Conservation (phyloP, 108 stramenopile species). For the Stephanodiscus triporus region DNA sequence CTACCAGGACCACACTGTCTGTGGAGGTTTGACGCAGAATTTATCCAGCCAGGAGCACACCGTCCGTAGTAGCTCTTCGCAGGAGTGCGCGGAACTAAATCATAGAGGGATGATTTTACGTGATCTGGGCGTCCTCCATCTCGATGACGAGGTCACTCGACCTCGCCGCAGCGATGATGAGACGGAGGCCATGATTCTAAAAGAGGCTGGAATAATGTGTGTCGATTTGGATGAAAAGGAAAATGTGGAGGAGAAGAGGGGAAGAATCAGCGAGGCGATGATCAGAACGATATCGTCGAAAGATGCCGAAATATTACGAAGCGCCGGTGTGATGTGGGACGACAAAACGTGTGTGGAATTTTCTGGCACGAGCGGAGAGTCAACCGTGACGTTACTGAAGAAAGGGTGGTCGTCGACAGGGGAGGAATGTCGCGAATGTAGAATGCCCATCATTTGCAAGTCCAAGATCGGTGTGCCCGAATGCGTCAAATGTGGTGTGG, state of each 20-base stretch:
- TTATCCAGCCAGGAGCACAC: neutral
- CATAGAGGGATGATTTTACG: slow-evolving; percentile 21
- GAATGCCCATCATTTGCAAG: slow-evolving; percentile 25
- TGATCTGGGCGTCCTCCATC: slow-evolving; percentile 30
- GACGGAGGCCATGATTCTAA: slow-evolving; percentile 30
- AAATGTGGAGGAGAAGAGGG: neutral
- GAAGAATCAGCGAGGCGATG: slow-evolving; percentile 1
- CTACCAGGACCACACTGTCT: neutral
- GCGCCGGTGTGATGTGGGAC: slow-evolving; percentile 19
- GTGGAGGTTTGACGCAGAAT: neutral
- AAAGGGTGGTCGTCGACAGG: slow-evolving; percentile 32
- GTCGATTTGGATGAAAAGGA: neutral
- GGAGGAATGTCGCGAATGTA: slow-evolving; percentile 14
- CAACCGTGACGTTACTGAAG: slow-evolving; percentile 7
- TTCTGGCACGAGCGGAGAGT: too few species aligned
- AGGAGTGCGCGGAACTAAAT: neutral
- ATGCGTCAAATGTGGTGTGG: slow-evolving; percentile 30
- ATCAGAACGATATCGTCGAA: slow-evolving; percentile 7
- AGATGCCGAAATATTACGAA: slow-evolving; percentile 29
- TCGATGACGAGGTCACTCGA: slow-evolving; percentile 29
- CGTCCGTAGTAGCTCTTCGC: neutral
- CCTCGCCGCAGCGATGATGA: slow-evolving; percentile 24
- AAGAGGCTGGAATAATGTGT: slow-evolving; percentile 22
- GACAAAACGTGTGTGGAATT: neutral
- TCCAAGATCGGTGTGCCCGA: slow-evolving; percentile 11